Evolutionary conservation across 2,329 filamentous ascomycete genomes (phyloP), one percentile per base, ranked within the genome.

Genomic region (Cucurbitaria berberidis): DNA sequence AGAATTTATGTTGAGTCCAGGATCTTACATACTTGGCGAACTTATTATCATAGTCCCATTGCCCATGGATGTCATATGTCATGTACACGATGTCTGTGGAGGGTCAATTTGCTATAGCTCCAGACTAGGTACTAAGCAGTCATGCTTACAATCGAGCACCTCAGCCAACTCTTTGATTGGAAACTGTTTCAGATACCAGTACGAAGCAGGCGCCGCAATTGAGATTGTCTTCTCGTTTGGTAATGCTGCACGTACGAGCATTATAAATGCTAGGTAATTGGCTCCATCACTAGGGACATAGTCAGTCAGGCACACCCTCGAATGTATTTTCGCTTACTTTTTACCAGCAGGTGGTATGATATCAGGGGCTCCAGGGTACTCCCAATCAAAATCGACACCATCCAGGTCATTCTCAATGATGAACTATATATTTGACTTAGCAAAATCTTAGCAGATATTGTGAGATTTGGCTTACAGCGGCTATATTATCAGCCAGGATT

Each of bases 381-480:
- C 79, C 80, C 80, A 83, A 57, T 81, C 78, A 36, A 80, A 63
- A 39, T 81, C 78, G 9, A 81, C 45, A 1, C 73, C 74, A 45
- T 75, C 69, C 15, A 53, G 22, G 4, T 7, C 42, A 15, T 74
- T 3, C 1, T 60, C 22, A 0, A 55, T 56, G 3, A 69, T 9
- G 32, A 74, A 74, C n/a, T n/a, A n/a, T n/a, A n/a, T n/a, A n/a
- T n/a, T n/a, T n/a, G n/a, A n/a, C n/a, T n/a, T n/a, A n/a, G n/a
- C n/a, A n/a, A n/a, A 32, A 66, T 72, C 13, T 16, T 52, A 0
- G 59, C 60, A 8, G 70, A 72, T 5, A 27, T 73, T 3, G 63
- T 56, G 0, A 76, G 68, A 52, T 82, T 81, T n/a, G n/a, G n/a
- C n/a, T n/a, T n/a, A n/a, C n/a, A n/a, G n/a, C n/a, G n/a, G n/a